These are phyloP conservation scores for Kodamaea kaohsiungensis DNA, from an alignment of 805 yeast genomes.

Conservation along the genomic window DNA sequence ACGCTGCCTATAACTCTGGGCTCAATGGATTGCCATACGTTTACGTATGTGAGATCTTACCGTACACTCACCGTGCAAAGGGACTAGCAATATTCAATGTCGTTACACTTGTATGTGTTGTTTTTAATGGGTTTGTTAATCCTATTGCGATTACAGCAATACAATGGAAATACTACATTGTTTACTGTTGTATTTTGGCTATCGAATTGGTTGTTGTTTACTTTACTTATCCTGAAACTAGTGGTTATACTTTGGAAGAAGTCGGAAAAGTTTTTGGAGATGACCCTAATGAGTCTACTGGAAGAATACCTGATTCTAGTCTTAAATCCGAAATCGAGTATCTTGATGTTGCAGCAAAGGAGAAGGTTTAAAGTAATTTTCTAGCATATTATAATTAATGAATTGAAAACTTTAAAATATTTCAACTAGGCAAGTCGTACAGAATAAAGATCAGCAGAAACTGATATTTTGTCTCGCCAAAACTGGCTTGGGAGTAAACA, in stretches of 20 bases:
- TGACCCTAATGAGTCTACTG: slow-evolving; percentile 12
- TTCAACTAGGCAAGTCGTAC: no score
- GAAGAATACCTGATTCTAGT: not conserved
- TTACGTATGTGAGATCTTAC: slow-evolving; percentile 45
- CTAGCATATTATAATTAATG: no score
- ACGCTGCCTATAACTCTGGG: slow-evolving; percentile 42
- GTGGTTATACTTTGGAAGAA: slow-evolving; percentile 45
- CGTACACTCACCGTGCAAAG: slow-evolving; percentile 42
- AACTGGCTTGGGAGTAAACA: no score
- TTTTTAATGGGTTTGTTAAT: slow-evolving; percentile 26
- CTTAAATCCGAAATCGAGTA: not conserved
- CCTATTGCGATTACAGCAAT: slow-evolving; percentile 42
- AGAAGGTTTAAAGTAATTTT: no score
- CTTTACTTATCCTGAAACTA: slow-evolving; percentile 43
- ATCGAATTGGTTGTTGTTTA: slow-evolving; percentile 30
- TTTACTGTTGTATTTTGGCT: slow-evolving; percentile 31
- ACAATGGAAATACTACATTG: slow-evolving; percentile 46
- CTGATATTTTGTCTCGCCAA: no score
- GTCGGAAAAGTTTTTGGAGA: slow-evolving; percentile 44
- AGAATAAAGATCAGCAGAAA: no score
- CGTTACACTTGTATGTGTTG: slow-evolving; percentile 18
- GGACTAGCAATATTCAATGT: slow-evolving; percentile 34
- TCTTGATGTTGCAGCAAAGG: not conserved
- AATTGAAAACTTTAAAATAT: no score
- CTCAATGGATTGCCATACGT: slow-evolving; percentile 47